phyloP scores from a whole-genome alignment of 345 rosid species.

The Citrus reticulata region DNA sequence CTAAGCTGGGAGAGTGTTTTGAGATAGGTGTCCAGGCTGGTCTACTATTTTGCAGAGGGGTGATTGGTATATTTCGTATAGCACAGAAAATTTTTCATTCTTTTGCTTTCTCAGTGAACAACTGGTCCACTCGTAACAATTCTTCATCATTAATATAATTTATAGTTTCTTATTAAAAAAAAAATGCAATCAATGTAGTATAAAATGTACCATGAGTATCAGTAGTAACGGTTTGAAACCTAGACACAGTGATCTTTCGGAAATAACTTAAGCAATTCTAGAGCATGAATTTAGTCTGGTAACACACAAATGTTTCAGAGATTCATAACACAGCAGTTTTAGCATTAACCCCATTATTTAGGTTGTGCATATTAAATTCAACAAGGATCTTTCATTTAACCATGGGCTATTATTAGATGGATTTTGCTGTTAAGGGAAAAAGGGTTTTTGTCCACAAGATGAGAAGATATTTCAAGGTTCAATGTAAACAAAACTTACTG shows the following conservation, averaged over 20 bases:
- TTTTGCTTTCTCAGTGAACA: too few relatives aligned
- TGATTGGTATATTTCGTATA: too few relatives aligned
- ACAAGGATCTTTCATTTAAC: neutral
- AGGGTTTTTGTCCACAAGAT: neutral
- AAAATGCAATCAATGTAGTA: too few relatives aligned
- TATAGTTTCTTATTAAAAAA: too few relatives aligned
- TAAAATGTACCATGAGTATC: neutral
- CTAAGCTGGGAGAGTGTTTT: too few relatives aligned
- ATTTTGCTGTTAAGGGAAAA: neutral
- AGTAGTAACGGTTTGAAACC: neutral
- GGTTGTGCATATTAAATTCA: neutral
- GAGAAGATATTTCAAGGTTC: neutral
- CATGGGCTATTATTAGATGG: neutral
- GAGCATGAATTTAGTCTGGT: neutral
- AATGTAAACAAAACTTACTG: conserved; percentile 28
- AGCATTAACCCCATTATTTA: neutral
- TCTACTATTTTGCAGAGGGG: too few relatives aligned
- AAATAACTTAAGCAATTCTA: neutral
- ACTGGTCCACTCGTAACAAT: too few relatives aligned
- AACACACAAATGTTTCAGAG: neutral
- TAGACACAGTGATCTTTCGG: neutral
- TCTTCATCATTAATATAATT: too few relatives aligned
- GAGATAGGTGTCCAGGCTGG: too few relatives aligned
- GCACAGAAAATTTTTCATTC: too few relatives aligned
- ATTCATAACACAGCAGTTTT: neutral